Evolutionary conservation across 495 filamentous ascomycete species (phyloP).

Genomic region (Daldinia vernicosa): DNA sequence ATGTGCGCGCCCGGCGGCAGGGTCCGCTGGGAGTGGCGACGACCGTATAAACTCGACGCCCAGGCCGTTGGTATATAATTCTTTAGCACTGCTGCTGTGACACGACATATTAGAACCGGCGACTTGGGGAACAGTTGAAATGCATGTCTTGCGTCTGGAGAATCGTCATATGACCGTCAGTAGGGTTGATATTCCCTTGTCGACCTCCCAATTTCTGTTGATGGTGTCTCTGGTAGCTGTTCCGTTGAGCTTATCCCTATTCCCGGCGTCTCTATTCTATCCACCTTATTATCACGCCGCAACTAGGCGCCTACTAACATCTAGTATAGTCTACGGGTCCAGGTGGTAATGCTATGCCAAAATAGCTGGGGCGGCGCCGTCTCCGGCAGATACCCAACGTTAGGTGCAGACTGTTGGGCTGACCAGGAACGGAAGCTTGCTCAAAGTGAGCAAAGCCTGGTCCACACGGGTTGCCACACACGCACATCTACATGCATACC

Average conservation of each 20-base stretch:
- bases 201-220: slow-evolving; percentile 3
- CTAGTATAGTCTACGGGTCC: background rate
- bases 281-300: background rate
- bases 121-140: background rate
- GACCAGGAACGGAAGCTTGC: background rate
- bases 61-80: background rate
- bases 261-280: background rate
- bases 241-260: background rate
- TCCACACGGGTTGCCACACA: slow-evolving; percentile 17
- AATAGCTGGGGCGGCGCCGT: background rate
- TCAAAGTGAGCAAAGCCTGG: background rate
- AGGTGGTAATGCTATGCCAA: background rate
- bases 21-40: background rate
- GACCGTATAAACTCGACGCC: slow-evolving; percentile 1
- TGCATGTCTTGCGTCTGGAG: slow-evolving; percentile 26
- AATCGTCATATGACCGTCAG: slow-evolving; percentile 29
- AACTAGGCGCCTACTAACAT: background rate
- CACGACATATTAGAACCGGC: slow-evolving; percentile 27
- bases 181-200: background rate
- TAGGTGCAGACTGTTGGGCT: slow-evolving; percentile 5
- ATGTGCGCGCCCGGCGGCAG: background rate
- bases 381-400: slow-evolving; percentile 1
- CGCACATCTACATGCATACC: slow-evolving; percentile 6
- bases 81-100: slow-evolving; percentile 4
- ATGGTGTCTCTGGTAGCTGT: background rate